Evolutionary conservation across 208 protist species (phyloP), one percentile per base, ranked within the genome.

Genomic region (Wallacemonas sp.): DNA sequence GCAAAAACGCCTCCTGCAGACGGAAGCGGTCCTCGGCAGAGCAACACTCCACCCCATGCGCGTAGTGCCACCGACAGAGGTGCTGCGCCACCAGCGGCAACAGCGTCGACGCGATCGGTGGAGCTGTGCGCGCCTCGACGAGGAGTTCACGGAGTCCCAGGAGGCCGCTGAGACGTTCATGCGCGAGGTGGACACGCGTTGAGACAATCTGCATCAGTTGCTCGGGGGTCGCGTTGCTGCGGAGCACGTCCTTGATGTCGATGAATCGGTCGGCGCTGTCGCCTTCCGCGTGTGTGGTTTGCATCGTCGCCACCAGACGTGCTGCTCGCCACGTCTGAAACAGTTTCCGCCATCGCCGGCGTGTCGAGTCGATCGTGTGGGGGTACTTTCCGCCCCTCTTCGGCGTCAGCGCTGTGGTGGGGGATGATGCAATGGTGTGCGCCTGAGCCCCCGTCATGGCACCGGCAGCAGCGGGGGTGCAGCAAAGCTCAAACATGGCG

Each of bases 261-360:
- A 70, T 52, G 38, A 57, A 68, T 19, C 76, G 34, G 17, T 76
- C 72, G 49, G 72, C 46, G 32, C 39, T 68, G 19, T 81, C 81
- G 27, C 39, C 62, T 27, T 93, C 80, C 61, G 82, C 70, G 19
- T 82, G 83, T n/a, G 87, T 70, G 9, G 78, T 76, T 48, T 88
- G 73, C 57, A 92, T 79, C 33, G 81, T 81, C 68, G 94, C 91
- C 9, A 95, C 63, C 27, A 82, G 65, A 16, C 86, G 70, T 54
- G 94, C 67, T 2, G 77, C 56, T 39, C 94, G 95, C 90, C 93
- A 97, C 55, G 60, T 84, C 48, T 84, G 83, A 68, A 96, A 96
- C 44, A 94, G 76, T 39, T 68, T 71, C 44, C 79, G 81, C 90
- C 93, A 97, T 46, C 83, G 84, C 34, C 62, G 47, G 11, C 49